These are phyloP conservation scores for Aspergillus puulaauensis DNA, from an alignment of 2,329 filamentous ascomycete genomes.

Conservation along the genomic window DNA sequence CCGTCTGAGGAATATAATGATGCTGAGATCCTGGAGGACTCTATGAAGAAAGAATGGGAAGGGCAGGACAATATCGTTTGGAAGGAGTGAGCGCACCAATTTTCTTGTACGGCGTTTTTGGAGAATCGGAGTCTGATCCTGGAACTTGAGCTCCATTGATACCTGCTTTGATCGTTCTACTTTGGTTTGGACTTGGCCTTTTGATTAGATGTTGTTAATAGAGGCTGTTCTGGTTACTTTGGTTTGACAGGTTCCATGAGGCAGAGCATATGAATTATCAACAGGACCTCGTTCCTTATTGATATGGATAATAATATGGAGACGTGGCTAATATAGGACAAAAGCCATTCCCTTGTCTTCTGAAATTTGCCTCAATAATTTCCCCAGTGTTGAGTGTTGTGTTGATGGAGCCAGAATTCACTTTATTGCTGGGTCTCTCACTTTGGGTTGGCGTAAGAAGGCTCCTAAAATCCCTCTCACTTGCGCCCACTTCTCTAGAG, in stretches of 20 bases:
- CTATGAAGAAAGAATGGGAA: not conserved
- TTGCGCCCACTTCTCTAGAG: not conserved
- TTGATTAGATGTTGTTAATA: not conserved
- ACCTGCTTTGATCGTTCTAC: not conserved
- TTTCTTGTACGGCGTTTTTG: not conserved
- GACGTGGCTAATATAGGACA: too few relatives aligned
- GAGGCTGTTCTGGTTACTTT: not conserved
- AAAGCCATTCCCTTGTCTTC: too few relatives aligned
- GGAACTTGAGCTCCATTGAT: not conserved
- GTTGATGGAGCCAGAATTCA: not conserved
- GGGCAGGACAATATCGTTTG: not conserved
- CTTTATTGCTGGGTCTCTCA: not conserved
- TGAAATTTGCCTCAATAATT: too few relatives aligned
- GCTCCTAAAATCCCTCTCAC: not conserved
- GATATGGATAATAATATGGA: too few relatives aligned
- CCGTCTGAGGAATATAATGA: slow-evolving; percentile 10
- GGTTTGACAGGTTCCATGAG: not conserved
- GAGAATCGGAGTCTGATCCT: not conserved
- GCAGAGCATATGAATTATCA: not conserved
- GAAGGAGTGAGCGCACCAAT: not conserved
- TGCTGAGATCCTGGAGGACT: slow-evolving; percentile 24
- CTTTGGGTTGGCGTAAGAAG: not conserved
- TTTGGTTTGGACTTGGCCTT: not conserved
- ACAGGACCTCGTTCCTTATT: not conserved
- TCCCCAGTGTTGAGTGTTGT: not conserved